A percentile compares a stretch with the other conserved stretches of the same genome.
These are phyloP conservation scores for apple (Malus domestica) DNA, from an alignment of 306 rosid genomes.

Conservation along the genomic window ASM211411v1 NC_041802.1:20968001-20968500, in stretches of 20 bases:
- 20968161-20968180: too few species aligned
- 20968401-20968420: conserved; percentile 9
- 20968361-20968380: too few species aligned
- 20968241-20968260: too few species aligned
- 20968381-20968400: conserved; percentile 57
- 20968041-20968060: background rate
- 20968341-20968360: too few species aligned
- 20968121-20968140: background rate
- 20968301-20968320: too few species aligned
- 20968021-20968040: background rate
- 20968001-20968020: too few species aligned
- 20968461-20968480: conserved; percentile 5
- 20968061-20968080: background rate
- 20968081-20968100: background rate
- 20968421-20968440: conserved; percentile 9
- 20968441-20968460: conserved; percentile 19
- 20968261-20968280: too few species aligned
- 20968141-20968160: conserved; percentile 31
- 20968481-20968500: conserved; percentile 6
- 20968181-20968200: too few species aligned
- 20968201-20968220: too few species aligned
- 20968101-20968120: background rate
- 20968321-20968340: too few species aligned
- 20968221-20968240: too few species aligned
- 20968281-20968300: too few species aligned